phyloP scores from a whole-genome alignment of 192 early-diverging fungal species.

The Piromyces finnis region DNA sequence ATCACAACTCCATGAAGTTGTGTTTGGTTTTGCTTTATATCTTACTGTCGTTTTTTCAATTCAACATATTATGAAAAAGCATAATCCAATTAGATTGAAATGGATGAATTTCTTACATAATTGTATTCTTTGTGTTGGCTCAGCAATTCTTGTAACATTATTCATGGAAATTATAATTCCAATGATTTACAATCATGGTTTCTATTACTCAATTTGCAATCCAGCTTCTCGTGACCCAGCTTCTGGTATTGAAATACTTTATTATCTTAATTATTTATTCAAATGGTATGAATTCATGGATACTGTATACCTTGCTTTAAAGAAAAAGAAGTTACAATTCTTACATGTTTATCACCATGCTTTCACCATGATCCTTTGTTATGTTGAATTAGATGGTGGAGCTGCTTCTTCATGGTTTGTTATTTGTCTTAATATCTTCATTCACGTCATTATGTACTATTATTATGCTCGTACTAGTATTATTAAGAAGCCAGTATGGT shows the following conservation, averaged over 20 bases:
- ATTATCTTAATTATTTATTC: constrained; percentile 83
- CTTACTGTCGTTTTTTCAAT: constrained; percentile 61
- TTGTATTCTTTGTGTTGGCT: constrained; percentile 48
- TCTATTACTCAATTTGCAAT: constrained; percentile 54
- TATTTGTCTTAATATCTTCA: background rate
- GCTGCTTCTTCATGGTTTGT: background rate
- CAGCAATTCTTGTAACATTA: constrained; percentile 45
- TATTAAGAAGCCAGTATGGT: constrained; percentile 53
- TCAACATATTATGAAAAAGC: constrained; percentile 45
- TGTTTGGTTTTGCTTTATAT: constrained; percentile 28
- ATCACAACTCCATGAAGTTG: constrained; percentile 26
- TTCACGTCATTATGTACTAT: constrained; percentile 25
- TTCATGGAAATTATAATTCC: constrained; percentile 63
- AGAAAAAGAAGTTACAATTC: constrained; percentile 75
- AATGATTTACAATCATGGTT: constrained; percentile 42
- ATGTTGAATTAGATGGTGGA: constrained; percentile 49
- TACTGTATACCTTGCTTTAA: constrained; percentile 68
- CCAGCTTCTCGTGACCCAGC: constrained; percentile 50
- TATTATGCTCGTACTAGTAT: constrained; percentile 63
- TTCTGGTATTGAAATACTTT: constrained; percentile 46
- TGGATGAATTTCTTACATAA: constrained; percentile 65
- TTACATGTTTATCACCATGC: constrained; percentile 87
- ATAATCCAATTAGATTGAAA: constrained; percentile 48
- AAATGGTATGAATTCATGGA: constrained; percentile 82
- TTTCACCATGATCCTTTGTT: constrained; percentile 78